These are phyloP conservation scores for Cladosporium colombiae DNA, from an alignment of 2,329 filamentous ascomycete species.

Conservation along the genomic window DNA sequence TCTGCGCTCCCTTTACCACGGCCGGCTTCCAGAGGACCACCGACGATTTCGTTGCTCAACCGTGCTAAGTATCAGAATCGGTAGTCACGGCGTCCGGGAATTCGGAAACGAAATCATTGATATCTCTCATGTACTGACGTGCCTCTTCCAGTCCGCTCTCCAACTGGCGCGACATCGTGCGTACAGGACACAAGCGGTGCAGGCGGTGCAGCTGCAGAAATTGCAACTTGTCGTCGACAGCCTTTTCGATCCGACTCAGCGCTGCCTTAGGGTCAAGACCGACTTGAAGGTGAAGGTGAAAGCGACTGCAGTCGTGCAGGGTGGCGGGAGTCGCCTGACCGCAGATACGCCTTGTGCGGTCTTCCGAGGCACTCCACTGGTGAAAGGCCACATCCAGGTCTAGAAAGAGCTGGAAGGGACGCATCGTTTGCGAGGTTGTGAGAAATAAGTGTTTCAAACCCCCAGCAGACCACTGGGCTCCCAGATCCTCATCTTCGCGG, in stretches of 20 bases:
- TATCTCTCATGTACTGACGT: not conserved
- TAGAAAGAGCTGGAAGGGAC: not conserved
- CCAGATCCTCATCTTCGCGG: not conserved
- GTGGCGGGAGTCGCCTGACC: not conserved
- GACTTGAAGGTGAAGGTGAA: not conserved
- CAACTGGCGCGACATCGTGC: not conserved
- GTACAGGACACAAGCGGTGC: not conserved
- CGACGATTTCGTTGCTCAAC: not conserved
- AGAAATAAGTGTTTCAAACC: not conserved
- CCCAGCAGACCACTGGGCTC: not conserved
- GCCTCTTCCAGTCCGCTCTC: not conserved
- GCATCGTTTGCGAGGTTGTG: not conserved
- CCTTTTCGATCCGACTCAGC: not conserved
- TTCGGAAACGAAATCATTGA: not conserved
- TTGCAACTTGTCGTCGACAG: not conserved
- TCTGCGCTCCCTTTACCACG: no score
- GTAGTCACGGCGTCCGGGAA: not conserved
- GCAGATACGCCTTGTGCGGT: not conserved
- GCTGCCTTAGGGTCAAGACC: not conserved
- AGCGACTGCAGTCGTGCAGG: not conserved
- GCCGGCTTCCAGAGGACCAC: not conserved
- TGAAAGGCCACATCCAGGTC: not conserved
- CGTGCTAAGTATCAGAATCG: not conserved
- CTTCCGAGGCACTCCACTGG: not conserved
- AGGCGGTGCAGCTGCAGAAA: not conserved